phyloP scores from a whole-genome alignment of 352 stramenopile species.

The Phytophthora cryptogea region DNA sequence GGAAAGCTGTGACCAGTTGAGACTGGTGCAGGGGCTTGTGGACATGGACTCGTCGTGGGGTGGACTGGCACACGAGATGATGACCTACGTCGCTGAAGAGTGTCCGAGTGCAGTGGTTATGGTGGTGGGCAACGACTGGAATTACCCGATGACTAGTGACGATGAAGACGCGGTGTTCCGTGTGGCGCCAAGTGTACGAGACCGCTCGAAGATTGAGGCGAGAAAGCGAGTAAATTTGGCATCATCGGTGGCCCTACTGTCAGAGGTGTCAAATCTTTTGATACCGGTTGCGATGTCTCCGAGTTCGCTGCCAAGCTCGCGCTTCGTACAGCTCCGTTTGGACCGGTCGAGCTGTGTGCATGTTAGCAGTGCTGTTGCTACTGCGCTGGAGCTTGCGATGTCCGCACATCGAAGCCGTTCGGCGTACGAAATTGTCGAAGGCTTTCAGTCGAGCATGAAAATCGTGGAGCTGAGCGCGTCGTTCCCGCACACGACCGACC shows the following conservation, averaged over 20 bases:
- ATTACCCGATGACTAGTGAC: constrained; percentile 61
- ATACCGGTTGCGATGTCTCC: constrained; percentile 57
- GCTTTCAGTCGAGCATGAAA: constrained; percentile 57
- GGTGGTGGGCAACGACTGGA: constrained; percentile 76
- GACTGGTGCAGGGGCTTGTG: constrained; percentile 66
- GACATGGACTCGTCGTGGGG: constrained; percentile 86
- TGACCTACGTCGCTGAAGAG: constrained; percentile 77
- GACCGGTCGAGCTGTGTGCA: constrained; percentile 38
- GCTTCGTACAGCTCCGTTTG: constrained; percentile 35
- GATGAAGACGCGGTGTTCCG: constrained; percentile 48
- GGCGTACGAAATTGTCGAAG: constrained; percentile 51
- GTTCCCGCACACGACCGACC: constrained; percentile 43
- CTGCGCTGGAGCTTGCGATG: constrained; percentile 55
- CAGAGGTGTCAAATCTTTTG: constrained; percentile 60
- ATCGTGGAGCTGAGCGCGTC: constrained; percentile 53
- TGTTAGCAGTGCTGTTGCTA: constrained; percentile 43
- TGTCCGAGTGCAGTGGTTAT: constrained; percentile 59
- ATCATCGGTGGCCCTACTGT: constrained; percentile 60
- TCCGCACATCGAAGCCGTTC: constrained; percentile 41
- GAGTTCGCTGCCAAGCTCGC: constrained; percentile 29
- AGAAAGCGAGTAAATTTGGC: constrained; percentile 67
- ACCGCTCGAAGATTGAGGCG: constrained; percentile 64
- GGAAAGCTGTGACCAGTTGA: constrained; percentile 73
- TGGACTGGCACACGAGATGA: constrained; percentile 67
- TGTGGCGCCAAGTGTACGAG: constrained; percentile 36